These are phyloP conservation scores for Hirsutella minnesotensis DNA, from an alignment of 2,329 filamentous ascomycete species.

Conservation along the genomic window DNA sequence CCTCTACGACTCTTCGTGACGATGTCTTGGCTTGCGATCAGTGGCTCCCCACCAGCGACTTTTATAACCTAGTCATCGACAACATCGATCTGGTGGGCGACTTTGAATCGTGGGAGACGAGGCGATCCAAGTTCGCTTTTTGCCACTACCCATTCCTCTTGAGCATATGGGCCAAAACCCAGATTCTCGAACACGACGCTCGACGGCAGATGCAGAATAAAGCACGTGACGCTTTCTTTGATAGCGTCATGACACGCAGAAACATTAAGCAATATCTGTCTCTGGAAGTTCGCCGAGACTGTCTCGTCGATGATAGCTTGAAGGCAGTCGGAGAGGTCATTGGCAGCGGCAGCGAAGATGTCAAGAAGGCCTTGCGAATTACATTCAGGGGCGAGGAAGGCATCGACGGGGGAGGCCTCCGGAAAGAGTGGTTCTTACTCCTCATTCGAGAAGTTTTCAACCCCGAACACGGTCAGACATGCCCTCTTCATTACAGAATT, in stretches of 20 bases:
- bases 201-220: conserved; percentile 81
- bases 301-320: conserved; percentile 78
- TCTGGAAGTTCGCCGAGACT: conserved; percentile 69
- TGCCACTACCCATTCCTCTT: conserved; percentile 89
- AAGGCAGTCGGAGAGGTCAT: conserved; percentile 76
- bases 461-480: conserved; percentile 63
- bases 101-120: conserved; percentile 79
- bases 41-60: conserved; percentile 67
- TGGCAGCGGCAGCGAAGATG: conserved; percentile 67
- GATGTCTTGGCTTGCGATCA: conserved; percentile 38
- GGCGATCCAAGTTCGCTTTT: conserved; percentile 65
- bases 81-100: conserved; percentile 76
- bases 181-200: conserved; percentile 79
- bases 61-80: conserved; percentile 80
- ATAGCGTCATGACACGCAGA: conserved; percentile 68
- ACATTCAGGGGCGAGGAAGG: conserved; percentile 83
- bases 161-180: conserved; percentile 86
- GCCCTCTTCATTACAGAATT: not conserved
- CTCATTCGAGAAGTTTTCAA: conserved; percentile 85
- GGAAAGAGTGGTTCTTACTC: conserved; percentile 91
- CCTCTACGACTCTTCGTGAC: conserved; percentile 10
- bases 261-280: conserved; percentile 67
- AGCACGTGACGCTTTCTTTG: conserved; percentile 81
- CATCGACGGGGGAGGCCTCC: conserved; percentile 76
- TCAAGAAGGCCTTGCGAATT: conserved; percentile 82